These are phyloP conservation scores for Hygrophoropsis aurantiaca DNA, from an alignment of 768 basidiomycete species.

Conservation along the genomic window DNA sequence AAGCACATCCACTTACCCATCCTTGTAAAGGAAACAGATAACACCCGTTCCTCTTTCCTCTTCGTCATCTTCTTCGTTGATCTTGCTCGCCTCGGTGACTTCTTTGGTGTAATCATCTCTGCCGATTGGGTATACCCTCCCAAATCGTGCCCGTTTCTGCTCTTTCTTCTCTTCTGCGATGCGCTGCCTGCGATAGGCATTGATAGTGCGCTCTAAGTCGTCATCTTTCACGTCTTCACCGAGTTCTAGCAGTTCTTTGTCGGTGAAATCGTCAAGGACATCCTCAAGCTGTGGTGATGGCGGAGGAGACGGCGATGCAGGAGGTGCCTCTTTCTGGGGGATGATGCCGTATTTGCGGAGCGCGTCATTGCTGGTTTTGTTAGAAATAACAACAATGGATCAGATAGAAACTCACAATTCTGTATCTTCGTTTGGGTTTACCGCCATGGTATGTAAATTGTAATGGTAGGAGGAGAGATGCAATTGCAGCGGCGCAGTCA, in stretches of 20 bases:
- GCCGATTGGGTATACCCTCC: constrained; percentile 82
- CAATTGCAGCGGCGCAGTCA: no score
- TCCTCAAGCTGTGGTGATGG: constrained; percentile 72
- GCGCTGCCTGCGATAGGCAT: constrained; percentile 61
- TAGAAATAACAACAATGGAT: not conserved
- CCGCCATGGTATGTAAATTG: no score
- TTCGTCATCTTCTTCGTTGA: constrained; percentile 63
- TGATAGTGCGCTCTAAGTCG: constrained; percentile 73
- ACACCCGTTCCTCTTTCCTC: constrained; percentile 84
- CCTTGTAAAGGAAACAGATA: constrained; percentile 93
- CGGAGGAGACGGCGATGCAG: constrained; percentile 79
- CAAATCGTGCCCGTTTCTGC: constrained; percentile 69
- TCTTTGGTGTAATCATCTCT: constrained; percentile 94
- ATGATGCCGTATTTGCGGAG: constrained; percentile 91
- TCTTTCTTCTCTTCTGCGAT: constrained; percentile 60
- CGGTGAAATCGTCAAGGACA: constrained; percentile 60
- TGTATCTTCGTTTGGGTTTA: constrained; percentile 90
- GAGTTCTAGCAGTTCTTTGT: constrained; percentile 63
- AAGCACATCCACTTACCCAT: constrained; percentile 60
- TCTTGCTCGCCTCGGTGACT: constrained; percentile 88
- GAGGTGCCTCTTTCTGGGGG: constrained; percentile 67
- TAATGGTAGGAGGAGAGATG: constrained; percentile 5
- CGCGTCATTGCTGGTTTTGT: constrained; percentile 77
- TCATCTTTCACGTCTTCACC: constrained; percentile 75
- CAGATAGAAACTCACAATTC: constrained; percentile 74